These are phyloP conservation scores for Saposhnikovia divaricata DNA, from an alignment of 129 eudicot species.

Conservation along the genomic window DNA sequence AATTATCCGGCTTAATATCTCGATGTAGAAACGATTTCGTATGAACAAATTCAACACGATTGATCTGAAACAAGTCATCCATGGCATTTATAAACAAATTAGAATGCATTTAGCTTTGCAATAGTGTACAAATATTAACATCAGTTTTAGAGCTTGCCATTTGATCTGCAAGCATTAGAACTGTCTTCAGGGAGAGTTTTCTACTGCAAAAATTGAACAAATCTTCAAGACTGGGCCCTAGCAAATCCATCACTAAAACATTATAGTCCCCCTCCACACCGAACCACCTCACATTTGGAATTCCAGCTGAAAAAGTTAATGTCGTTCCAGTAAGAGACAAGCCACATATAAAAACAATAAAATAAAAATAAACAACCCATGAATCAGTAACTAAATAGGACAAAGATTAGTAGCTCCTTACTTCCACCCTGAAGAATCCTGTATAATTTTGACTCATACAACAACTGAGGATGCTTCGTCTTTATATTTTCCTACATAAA, in stretches of 20 bases:
- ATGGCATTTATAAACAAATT: background rate
- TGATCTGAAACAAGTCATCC: constrained; percentile 45
- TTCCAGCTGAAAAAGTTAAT: constrained; percentile 52
- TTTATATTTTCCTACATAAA: constrained; percentile 63
- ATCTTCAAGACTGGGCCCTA: constrained; percentile 97
- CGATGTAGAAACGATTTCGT: constrained; percentile 84
- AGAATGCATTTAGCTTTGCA: background rate
- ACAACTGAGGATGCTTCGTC: constrained; percentile 89
- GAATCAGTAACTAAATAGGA: background rate
- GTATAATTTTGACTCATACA: constrained; percentile 82
- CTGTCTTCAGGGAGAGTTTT: constrained; percentile 80
- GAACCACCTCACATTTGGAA: constrained; percentile 85
- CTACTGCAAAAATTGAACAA: constrained; percentile 79
- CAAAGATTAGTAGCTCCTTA: constrained; percentile 24
- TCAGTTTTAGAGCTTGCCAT: constrained; percentile 38
- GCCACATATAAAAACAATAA: background rate
- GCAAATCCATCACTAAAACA: constrained; percentile 89
- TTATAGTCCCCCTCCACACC: constrained; percentile 94
- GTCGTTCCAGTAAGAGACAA: constrained; percentile 4
- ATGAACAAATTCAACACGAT: constrained; percentile 87
- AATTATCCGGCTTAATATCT: constrained; percentile 93
- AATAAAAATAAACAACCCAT: background rate
- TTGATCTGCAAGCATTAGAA: constrained; percentile 97
- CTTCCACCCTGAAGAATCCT: constrained; percentile 93
- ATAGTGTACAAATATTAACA: background rate